Base-by-base conservation (phyloP, 331 rosid genomes). In the Prunus yedoensis region DNA sequence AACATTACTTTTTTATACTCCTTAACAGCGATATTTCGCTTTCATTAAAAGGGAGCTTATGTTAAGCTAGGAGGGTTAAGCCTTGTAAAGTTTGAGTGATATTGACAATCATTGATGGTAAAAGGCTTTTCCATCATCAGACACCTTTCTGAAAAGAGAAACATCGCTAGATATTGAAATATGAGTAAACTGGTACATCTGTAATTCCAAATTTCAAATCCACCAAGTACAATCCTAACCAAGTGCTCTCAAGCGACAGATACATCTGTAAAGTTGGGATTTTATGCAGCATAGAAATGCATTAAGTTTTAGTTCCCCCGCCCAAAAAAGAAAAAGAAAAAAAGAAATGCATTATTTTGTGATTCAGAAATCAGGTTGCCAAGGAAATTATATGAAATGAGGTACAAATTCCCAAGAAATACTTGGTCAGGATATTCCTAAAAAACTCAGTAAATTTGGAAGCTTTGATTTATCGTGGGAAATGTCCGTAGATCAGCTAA, bases 81-180 rank as follows among this genome's bases (percentile, higher is more conserved):
- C 35, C 49, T 27, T 27, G 30, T 3, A 10, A 62, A 32, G 45
- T 77, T 66, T 47, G 56, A 72, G 30, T 35, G 74, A 79, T 82
- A 82, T 51, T 41, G 73, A 75, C 45, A 64, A 70, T 35, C 70
- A 50, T 30, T 27, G 54, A 16, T 14, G 30, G 30, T 5, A 47
- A 73, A 60, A 0, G 2, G 5, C 27, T 63, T 77, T 52, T 63
- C 49, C 68, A 59, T 66, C 62, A 58, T 63, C 71, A 50, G 35
- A 53, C 53, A 65, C 75, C 53, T 77, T 49, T 28, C 73, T 53
- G n/a, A 41, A 79, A 74, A 80, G 38, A 67, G 49, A 62, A 56
- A 66, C 67, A 21, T 32, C 49, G 61, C 23, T 3, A 56, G 60
- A 70, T 45, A 53, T 13, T 53, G 52, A 67, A 21, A n/a, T n/a